phyloP scores from a whole-genome alignment of 257 asterid species.

The Orobanche coerulescens region DNA sequence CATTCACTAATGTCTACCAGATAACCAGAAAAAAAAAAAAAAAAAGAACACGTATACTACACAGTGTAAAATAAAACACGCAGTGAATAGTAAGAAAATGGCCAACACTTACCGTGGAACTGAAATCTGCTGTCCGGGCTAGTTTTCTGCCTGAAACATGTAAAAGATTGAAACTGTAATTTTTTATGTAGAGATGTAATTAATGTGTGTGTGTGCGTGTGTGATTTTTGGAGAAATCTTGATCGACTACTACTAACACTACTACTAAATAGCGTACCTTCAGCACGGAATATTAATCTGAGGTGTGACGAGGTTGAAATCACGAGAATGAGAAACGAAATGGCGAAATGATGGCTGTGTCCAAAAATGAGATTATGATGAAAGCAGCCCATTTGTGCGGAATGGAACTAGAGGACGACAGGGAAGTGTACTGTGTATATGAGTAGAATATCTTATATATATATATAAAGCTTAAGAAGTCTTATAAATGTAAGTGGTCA shows the following conservation, averaged over 20 bases:
- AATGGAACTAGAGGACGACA: no score
- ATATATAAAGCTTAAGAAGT: no score
- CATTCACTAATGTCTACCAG: slow-evolving; percentile 15
- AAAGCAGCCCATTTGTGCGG: slow-evolving; percentile 18
- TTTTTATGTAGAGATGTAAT: neutral
- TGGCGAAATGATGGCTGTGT: slow-evolving; percentile 11
- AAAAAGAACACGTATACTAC: neutral
- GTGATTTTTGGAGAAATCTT: neutral
- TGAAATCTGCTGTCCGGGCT: slow-evolving; percentile 10
- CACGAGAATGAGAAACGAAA: slow-evolving; percentile 18
- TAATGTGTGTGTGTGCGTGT: neutral
- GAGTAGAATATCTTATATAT: no score
- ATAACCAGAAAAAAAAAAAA: no score
- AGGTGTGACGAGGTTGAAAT: slow-evolving; percentile 30
- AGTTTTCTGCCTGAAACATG: slow-evolving; percentile 46
- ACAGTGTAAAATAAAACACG: neutral
- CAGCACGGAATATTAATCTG: slow-evolving; percentile 23
- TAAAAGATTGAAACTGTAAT: neutral
- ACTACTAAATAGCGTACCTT: slow-evolving; percentile 32
- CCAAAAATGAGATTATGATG: neutral
- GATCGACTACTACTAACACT: neutral
- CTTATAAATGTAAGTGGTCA: no score
- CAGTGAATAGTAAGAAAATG: neutral
- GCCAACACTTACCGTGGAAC: slow-evolving; percentile 28
- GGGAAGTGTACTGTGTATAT: no score